Conservation (phyloP, 2,329 filamentous ascomycete species). For the Aspergillus candidus region DNA sequence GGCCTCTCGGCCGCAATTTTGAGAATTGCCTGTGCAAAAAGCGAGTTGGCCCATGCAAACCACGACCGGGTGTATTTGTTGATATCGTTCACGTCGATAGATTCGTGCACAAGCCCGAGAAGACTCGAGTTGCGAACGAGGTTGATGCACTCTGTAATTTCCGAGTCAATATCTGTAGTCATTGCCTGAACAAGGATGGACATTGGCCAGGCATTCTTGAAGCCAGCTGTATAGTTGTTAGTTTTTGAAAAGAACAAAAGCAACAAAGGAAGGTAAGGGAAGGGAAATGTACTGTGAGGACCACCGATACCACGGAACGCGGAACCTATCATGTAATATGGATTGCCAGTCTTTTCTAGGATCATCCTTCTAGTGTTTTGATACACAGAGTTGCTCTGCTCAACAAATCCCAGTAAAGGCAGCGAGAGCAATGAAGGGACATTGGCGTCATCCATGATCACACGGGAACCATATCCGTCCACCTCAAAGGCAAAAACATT, state of each 20-base stretch:
- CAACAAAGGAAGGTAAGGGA: slow-evolving; percentile 2
- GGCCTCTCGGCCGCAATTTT: slow-evolving; percentile 86
- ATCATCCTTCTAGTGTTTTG: slow-evolving; percentile 84
- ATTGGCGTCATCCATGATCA: slow-evolving; percentile 63
- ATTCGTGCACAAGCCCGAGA: slow-evolving; percentile 85
- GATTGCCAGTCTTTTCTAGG: slow-evolving; percentile 69
- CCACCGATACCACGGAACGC: slow-evolving; percentile 86
- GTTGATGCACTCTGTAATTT: slow-evolving; percentile 68
- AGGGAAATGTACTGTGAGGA: slow-evolving; percentile 49
- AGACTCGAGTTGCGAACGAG: slow-evolving; percentile 68
- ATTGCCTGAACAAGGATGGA: slow-evolving; percentile 84
- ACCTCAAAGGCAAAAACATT: slow-evolving; percentile 60
- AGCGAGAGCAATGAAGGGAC: slow-evolving; percentile 57
- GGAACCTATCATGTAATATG: slow-evolving; percentile 74
- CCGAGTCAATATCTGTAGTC: slow-evolving; percentile 72
- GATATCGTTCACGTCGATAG: slow-evolving; percentile 70
- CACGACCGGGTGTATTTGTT: slow-evolving; percentile 76
- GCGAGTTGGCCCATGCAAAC: slow-evolving; percentile 98
- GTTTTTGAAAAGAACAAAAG: neutral
- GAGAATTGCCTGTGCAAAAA: slow-evolving; percentile 87
- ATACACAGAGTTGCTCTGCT: slow-evolving; percentile 62
- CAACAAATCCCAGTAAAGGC: slow-evolving; percentile 54
- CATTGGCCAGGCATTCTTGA: slow-evolving; percentile 96
- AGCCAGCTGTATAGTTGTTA: slow-evolving; percentile 62
- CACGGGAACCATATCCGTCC: slow-evolving; percentile 56